A percentile compares a stretch with the other conserved stretches of the same genome.
Conservation (phyloP, 495 filamentous ascomycete species). For the Podospora pseudocomata region DNA sequence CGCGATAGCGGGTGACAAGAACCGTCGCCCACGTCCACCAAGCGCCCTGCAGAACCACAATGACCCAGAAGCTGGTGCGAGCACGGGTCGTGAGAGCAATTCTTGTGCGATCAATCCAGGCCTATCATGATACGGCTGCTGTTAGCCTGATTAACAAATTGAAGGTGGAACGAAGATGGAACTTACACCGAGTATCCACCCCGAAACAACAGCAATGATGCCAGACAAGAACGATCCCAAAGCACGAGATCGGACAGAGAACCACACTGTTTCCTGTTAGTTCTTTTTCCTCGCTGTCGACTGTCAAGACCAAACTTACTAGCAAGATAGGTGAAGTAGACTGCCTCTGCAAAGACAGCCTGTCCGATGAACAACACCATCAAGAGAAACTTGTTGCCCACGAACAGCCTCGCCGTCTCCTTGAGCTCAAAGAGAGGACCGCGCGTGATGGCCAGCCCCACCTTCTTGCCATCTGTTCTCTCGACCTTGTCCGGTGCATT, state of each 20-base stretch:
- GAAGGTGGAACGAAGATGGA: neutral
- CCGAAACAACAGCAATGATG: slow-evolving; percentile 54
- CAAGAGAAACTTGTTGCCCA: slow-evolving; percentile 51
- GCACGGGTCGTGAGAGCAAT: slow-evolving; percentile 49
- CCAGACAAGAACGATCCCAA: slow-evolving; percentile 60
- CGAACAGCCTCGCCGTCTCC: slow-evolving; percentile 48
- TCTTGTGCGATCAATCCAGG: slow-evolving; percentile 50
- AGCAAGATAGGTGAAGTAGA: slow-evolving; percentile 58
- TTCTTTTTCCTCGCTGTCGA: neutral
- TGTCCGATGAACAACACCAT: slow-evolving; percentile 60
- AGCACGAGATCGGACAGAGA: slow-evolving; percentile 59
- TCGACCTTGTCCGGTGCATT: slow-evolving; percentile 53
- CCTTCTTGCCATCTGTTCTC: slow-evolving; percentile 52
- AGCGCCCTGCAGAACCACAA: slow-evolving; percentile 52
- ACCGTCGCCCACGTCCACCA: slow-evolving; percentile 63
- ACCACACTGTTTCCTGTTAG: slow-evolving; percentile 44
- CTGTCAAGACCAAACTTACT: slow-evolving; percentile 16
- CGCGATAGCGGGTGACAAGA: slow-evolving; percentile 50
- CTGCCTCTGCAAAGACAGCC: slow-evolving; percentile 58
- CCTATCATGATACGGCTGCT: neutral
- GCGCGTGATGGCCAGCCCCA: slow-evolving; percentile 48
- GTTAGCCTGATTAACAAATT: neutral
- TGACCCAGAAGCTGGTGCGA: slow-evolving; percentile 38
- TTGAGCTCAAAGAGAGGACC: slow-evolving; percentile 50
- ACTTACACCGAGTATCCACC: slow-evolving; percentile 51